Base-by-base conservation (phyloP, 2,329 filamentous ascomycete species). In the Verruconis gallopava region DNA sequence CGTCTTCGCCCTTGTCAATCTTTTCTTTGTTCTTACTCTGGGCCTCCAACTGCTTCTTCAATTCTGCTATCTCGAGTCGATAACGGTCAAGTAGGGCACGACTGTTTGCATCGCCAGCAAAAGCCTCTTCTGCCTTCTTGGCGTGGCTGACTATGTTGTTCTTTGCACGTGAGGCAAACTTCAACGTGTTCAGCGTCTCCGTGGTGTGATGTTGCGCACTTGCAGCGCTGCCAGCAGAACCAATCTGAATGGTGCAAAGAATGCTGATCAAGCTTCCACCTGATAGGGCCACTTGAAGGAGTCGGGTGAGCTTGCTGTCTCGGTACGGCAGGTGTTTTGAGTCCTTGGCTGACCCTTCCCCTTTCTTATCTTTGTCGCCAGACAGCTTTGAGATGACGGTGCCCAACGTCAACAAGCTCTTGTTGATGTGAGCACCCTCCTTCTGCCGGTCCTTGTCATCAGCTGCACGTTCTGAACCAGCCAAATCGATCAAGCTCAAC, bases 101-200 rank as follows among this genome's bases (percentile, higher is more conserved):
- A 36, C 85, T 86, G 19, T 82, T 83, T 9, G 85, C 82, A 61
- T 95, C 89, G 13, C 67, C 71, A n/a, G 79, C 80, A 18, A 89
- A 68, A 3, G 89, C 86, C 59, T 96, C 91, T 51, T 93, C 85
- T 4, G 89, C 89, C 56, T 79, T 83, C 69, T 95, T 96, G 22
- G 91, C 91, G 62, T 96, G 88, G 52, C 86, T 95, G 56, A 96
- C 81, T 54, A 98, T 94, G 57, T 82, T 98, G 63, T 98, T 98
- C 70, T 94, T 95, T 35, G 91, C 91, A 53, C 91, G 76, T 9
- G 88, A 91, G 2, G 91, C 91, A 56, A 98, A 98, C 54, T 96
- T 98, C 47, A 98, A 68, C 0, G 91, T 98, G 58, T 94, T 98
- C 43, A 98, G 65, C 0, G 89, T 96, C 63, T 98, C 91, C 14